These are phyloP conservation scores for Crithidia thermophila DNA, from an alignment of 208 protist species.

Conservation along the genomic window DNA sequence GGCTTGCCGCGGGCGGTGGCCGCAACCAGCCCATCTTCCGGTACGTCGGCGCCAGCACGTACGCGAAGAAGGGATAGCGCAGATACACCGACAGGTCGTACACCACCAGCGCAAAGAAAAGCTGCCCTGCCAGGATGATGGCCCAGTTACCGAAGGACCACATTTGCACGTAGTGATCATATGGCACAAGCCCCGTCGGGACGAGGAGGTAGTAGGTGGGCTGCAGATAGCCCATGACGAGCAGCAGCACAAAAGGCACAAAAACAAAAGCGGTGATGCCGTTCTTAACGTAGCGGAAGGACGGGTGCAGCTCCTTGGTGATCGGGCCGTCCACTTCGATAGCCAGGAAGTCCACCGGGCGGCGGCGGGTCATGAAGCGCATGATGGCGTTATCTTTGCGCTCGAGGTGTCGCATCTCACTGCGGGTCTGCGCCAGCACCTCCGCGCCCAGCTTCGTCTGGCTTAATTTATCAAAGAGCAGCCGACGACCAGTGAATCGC, in stretches of 20 bases:
- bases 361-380: conserved; percentile 64
- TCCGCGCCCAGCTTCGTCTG: conserved; percentile 80
- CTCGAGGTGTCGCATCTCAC: conserved; percentile 73
- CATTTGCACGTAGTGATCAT: conserved; percentile 69
- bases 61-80: conserved; percentile 75
- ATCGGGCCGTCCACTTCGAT: conserved; percentile 77
- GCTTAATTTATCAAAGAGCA: conserved; percentile 57
- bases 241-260: conserved; percentile 49
- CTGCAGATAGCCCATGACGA: conserved; percentile 55
- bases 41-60: conserved; percentile 67
- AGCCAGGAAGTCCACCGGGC: conserved; percentile 78
- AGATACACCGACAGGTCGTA: conserved; percentile 84
- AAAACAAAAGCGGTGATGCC: conserved; percentile 53
- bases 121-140: conserved; percentile 62
- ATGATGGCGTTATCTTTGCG: conserved; percentile 52
- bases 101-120: conserved; percentile 60
- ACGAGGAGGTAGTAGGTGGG: conserved; percentile 83
- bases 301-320: conserved; percentile 64
- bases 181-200: conserved; percentile 50
- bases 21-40: conserved; percentile 51
- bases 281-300: conserved; percentile 71
- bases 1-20: conserved; percentile 25
- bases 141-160: conserved; percentile 70
- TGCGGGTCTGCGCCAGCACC: conserved; percentile 69
- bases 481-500: conserved; percentile 35